Evolutionary conservation across 257 asterid species (phyloP), one percentile per base, ranked within the genome.

Genomic region (Agastache rugosa): DNA sequence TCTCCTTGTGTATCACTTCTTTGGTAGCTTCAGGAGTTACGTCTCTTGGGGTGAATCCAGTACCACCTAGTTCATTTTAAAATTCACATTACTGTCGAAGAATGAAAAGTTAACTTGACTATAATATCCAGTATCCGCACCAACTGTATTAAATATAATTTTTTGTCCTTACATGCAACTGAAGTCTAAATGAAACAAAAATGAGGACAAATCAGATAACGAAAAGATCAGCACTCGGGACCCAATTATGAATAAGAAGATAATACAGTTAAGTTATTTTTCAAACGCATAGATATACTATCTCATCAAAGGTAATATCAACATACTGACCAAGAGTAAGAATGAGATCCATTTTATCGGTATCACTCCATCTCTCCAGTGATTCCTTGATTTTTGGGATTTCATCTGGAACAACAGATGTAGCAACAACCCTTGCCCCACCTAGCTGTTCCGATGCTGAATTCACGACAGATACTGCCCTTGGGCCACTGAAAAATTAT

Each of bases 21-120:
- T 94, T 94, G 22, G 99, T 94, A 67, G 99, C 99, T 87, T 94
- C 99, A 0, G 99, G 99, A 6, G 99, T 94, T 54, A 92, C 97
- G 74, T 94, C 99, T 79, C 98, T 85, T 37, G 98, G 98, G 67
- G 98, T 86, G 74, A 80, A 94, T 64, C 99, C 99, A 67, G 99
- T 94, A 78, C 99, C 99, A 80, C 99, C 99, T 94, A 72, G 68
- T 73, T 63, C 63, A 58, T 73, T 59, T 69, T 39, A 69, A 14
- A 66, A 14, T 60, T 71, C 51, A 67, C 19, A 60, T 81, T 59
- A 72, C 11, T 55, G 17, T 39, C 47, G 34, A 25, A 74, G 66
- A 67, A 31, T 60, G 12, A 76, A 48, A 31, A 39, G 66, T 19
- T 34, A 72, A 63, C 35, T 67, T 19, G 48, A 55, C 25, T 47